These are phyloP conservation scores for Pyrus communis DNA, from an alignment of 306 rosid genomes.

Conservation along the genomic window DNA sequence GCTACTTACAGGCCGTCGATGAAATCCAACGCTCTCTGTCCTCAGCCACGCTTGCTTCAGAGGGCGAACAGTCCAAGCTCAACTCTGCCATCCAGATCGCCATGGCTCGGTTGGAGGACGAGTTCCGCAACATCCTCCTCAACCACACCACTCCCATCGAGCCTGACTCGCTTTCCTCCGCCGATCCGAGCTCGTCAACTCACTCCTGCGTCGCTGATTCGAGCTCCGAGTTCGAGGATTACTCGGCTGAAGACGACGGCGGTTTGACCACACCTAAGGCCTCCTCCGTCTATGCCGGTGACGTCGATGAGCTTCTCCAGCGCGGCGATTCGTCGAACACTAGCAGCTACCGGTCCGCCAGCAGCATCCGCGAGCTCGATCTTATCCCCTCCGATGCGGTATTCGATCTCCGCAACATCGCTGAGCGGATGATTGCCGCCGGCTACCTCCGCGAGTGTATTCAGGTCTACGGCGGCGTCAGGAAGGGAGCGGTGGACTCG, in stretches of 20 bases:
- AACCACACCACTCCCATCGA: slow-evolving; percentile 65
- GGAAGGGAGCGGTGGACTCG: slow-evolving; percentile 71
- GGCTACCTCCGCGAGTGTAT: slow-evolving; percentile 82
- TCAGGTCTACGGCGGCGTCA: slow-evolving; percentile 85
- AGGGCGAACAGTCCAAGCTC: slow-evolving; percentile 44
- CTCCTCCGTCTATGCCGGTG: neutral
- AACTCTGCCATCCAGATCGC: slow-evolving; percentile 87
- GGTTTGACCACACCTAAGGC: slow-evolving; percentile 13
- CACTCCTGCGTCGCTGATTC: slow-evolving; percentile 3
- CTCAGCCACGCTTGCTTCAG: slow-evolving; percentile 33
- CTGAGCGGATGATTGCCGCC: slow-evolving; percentile 83
- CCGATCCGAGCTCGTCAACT: slow-evolving; percentile 43
- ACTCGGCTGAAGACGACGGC: neutral
- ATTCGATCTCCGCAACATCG: slow-evolving; percentile 67
- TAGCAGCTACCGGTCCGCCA: slow-evolving; percentile 54
- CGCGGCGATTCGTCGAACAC: slow-evolving; percentile 26
- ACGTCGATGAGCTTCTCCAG: slow-evolving; percentile 29
- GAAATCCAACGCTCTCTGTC: slow-evolving; percentile 85
- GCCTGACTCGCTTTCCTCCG: slow-evolving; percentile 29
- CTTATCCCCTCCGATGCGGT: slow-evolving; percentile 74
- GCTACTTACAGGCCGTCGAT: slow-evolving; percentile 78
- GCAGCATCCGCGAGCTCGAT: slow-evolving; percentile 94
- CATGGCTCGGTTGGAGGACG: slow-evolving; percentile 95
- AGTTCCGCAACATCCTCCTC: slow-evolving; percentile 82
- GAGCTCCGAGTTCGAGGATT: slow-evolving; percentile 4